Evolutionary conservation across 2,329 filamentous ascomycete species (phyloP).

Genomic region (Monilinia laxa): DNA sequence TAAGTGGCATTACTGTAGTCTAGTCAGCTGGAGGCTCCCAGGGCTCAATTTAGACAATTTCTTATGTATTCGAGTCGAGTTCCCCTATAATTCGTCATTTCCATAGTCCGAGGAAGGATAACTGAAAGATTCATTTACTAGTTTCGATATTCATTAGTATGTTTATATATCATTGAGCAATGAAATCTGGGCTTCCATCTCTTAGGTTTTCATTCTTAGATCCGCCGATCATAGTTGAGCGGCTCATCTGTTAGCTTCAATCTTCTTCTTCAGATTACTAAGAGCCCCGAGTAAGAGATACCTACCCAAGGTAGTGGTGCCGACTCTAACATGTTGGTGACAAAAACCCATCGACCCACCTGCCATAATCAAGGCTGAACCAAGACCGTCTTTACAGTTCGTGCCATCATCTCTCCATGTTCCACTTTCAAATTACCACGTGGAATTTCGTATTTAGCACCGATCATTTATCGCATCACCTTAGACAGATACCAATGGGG

Average conservation of each 20-base stretch:
- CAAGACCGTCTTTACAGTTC: neutral
- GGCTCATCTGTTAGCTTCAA: neutral
- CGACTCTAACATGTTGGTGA: constrained; percentile 4
- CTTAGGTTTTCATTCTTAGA: neutral
- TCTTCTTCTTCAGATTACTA: neutral
- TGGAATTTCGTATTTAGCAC: neutral
- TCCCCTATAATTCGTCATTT: neutral
- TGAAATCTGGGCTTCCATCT: neutral
- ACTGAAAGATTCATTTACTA: neutral
- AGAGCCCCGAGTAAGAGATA: neutral
- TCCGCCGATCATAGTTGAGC: neutral
- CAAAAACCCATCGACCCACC: neutral
- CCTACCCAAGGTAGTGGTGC: neutral
- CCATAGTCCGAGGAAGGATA: neutral
- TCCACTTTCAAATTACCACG: neutral
- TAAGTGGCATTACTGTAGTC: neutral
- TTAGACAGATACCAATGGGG: neutral
- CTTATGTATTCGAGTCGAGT: neutral
- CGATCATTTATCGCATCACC: neutral
- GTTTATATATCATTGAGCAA: neutral
- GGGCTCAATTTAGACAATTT: neutral
- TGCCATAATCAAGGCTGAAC: neutral
- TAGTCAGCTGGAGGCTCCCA: neutral
- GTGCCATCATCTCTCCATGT: neutral
- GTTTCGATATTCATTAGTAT: neutral